Conservation (phyloP, 2,329 filamentous ascomycete species). For the Lomentospora prolificans region DNA sequence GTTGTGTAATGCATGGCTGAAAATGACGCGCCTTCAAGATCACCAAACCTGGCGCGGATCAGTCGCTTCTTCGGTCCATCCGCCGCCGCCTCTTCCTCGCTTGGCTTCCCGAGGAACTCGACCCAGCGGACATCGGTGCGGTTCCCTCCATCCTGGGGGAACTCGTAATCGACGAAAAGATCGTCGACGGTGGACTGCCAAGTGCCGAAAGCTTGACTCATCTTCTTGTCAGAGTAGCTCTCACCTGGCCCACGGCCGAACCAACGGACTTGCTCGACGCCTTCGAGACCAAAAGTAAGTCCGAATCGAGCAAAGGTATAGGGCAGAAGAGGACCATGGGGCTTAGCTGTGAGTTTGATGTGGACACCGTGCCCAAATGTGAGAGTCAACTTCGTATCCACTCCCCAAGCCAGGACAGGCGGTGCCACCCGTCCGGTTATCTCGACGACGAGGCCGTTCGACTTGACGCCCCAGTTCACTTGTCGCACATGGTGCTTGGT, state of each 20-base stretch:
- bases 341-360: conserved; percentile 38
- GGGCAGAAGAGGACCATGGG: conserved; percentile 38
- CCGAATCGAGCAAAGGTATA: conserved; percentile 54
- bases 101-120: conserved; percentile 27
- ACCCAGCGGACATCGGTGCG: conserved; percentile 54
- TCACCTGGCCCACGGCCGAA: conserved; percentile 59
- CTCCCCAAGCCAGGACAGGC: conserved; percentile 52
- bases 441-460: conserved; percentile 24
- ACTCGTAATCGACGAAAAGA: conserved; percentile 54
- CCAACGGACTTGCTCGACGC: conserved; percentile 40
- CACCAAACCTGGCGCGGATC: conserved; percentile 34
- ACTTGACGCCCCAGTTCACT: conserved; percentile 19
- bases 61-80: conserved; percentile 15
- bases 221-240: conserved; percentile 57
- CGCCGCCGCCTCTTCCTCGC: not conserved
- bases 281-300: conserved; percentile 36
- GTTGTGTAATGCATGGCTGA: conserved; percentile 45
- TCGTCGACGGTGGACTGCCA: conserved; percentile 37
- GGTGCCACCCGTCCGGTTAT: conserved; percentile 49
- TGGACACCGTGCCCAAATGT: conserved; percentile 39
- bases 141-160: conserved; percentile 59
- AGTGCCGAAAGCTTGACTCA: conserved; percentile 46
- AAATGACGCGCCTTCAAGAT: conserved; percentile 43
- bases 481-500: conserved; percentile 31
- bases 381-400: conserved; percentile 42